Conservation (phyloP, 2,329 filamentous ascomycete species). For the Alternaria panax region DNA sequence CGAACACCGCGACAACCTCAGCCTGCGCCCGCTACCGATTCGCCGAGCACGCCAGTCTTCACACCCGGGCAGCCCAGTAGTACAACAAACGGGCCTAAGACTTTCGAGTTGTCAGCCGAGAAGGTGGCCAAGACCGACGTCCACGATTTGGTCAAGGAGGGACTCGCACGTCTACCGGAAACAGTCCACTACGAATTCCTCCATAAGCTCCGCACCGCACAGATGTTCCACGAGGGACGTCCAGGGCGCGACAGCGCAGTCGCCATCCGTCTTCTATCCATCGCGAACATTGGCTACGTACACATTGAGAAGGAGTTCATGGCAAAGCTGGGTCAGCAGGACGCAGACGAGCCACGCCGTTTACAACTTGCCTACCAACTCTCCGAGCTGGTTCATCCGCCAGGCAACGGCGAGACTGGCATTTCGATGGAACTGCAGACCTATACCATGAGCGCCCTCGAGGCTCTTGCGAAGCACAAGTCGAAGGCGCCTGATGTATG, state of each 20-base stretch:
- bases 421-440: conserved; percentile 82
- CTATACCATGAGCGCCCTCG: conserved; percentile 79
- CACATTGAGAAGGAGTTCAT: conserved; percentile 83
- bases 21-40: conserved; percentile 52
- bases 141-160: conserved; percentile 53
- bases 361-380: conserved; percentile 92
- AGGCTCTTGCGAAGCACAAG: conserved; percentile 83
- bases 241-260: conserved; percentile 77
- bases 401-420: conserved; percentile 69
- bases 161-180: conserved; percentile 69
- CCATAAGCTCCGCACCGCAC: conserved; percentile 81
- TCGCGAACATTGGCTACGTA: conserved; percentile 91
- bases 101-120: conserved; percentile 67
- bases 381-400: conserved; percentile 87
- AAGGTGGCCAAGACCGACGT: conserved; percentile 53
- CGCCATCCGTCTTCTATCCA: conserved; percentile 80
- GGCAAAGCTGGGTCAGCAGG: conserved; percentile 84
- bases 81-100: conserved; percentile 45
- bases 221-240: conserved; percentile 73
- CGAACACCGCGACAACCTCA: conserved; percentile 62
- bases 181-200: conserved; percentile 83
- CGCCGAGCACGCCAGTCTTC: conserved; percentile 57
- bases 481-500: conserved; percentile 81
- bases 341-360: conserved; percentile 86
- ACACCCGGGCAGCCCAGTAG: conserved; percentile 44